Evolutionary conservation across 1,139 yeast genomes (phyloP), one percentile per base, ranked within the genome.

Genomic region (Sugiyamaella xylanicola): DNA sequence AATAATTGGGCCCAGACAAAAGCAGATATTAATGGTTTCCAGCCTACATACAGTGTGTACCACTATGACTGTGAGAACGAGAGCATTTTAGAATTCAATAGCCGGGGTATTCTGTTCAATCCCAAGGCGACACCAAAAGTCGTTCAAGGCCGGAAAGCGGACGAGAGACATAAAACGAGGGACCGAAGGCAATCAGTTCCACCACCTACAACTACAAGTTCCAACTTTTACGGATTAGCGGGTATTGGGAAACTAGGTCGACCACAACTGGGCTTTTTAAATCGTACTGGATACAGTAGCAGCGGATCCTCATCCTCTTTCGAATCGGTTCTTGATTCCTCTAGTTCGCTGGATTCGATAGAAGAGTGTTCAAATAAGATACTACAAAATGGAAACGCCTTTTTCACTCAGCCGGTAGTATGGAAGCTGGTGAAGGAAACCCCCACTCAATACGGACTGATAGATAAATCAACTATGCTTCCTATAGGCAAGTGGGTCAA

Each of bases 401-500:
- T 54, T 32, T 50, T 49, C 25, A 37, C 27, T 11, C 48, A 50
- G 32, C 52, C 48, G 11, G 54, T 54, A 3, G 44, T 46, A 15
- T 54, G 57, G 57, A 40, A 43, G 7, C 16, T 54, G 4, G 29
- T 40, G 15, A 42, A 29, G 15, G 53, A 48, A 37, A 47, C 55
- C 16, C 32, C 43, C 9, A 13, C 37, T 29, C 49, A 45, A 17
- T 56, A 45, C 20, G 29, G 47, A 37, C 50, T 60, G n/a, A 48
- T 59, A 19, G 63, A 60, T 46, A 51, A 55, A n/a, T 51, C 59
- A 7, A 60, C 63, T 13, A 47, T 53, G 51, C 25, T 44, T 5
- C 46, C 56, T 4, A 47, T 60, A 13, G 63, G 63, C n/a, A 52
- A 50, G 29, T 60, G 63, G 63, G 45, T 46, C 9, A 46, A 50